Conservation (phyloP, 2,329 filamentous ascomycete genomes). For the Sclerotinia subarctica region DNA sequence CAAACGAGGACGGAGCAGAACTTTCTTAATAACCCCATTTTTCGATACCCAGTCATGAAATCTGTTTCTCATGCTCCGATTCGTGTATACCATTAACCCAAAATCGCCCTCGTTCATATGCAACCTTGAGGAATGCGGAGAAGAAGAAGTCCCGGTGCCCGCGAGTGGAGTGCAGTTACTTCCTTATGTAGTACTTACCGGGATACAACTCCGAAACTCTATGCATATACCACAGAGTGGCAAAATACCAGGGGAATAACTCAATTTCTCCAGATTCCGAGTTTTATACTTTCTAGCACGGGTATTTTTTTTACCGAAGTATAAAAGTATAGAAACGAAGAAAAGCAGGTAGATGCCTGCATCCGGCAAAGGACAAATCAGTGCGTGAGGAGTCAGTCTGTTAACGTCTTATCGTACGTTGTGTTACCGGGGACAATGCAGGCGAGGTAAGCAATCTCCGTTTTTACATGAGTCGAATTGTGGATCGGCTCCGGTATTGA, state of each 20-base stretch:
- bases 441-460: not conserved
- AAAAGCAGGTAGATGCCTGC: not conserved
- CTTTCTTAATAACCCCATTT: not conserved
- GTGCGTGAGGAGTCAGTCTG: not conserved
- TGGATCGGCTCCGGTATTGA: not conserved
- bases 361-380: not conserved
- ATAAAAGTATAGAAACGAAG: too few species aligned
- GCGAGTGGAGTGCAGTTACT: too few species aligned
- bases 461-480: not conserved
- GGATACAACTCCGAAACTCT: too few species aligned
- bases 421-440: not conserved
- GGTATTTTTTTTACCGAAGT: too few species aligned
- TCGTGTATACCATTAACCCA: not conserved
- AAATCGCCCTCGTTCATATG: not conserved
- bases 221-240: too few species aligned
- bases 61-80: not conserved
- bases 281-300: too few species aligned
- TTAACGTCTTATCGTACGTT: not conserved
- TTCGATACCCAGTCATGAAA: not conserved
- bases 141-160: too few species aligned
- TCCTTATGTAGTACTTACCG: too few species aligned
- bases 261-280: too few species aligned
- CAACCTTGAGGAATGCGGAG: too few species aligned
- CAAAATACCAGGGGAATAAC: too few species aligned
- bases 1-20: not conserved